These are phyloP conservation scores for Pezicula rhizophila DNA, from an alignment of 2,329 filamentous ascomycete species.

Conservation along the genomic window DNA sequence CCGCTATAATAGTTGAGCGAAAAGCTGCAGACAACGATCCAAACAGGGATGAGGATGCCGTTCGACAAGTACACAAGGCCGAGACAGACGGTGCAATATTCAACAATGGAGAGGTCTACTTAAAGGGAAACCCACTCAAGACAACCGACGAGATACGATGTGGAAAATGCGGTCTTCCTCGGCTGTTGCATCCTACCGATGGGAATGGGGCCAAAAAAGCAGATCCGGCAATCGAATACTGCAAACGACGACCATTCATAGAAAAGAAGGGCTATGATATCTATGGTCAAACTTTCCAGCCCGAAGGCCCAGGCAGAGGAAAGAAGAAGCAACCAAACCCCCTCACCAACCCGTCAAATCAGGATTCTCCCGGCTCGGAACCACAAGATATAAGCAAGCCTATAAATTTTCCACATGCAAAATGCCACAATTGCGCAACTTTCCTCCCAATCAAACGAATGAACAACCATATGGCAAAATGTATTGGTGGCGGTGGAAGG, in stretches of 20 bases:
- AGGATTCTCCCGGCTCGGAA: conserved; percentile 37
- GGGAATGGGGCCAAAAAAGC: conserved; percentile 61
- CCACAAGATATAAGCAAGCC: conserved; percentile 49
- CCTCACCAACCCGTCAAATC: conserved; percentile 38
- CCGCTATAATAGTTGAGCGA: conserved; percentile 60
- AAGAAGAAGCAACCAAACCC: conserved; percentile 75
- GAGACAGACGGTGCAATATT: conserved; percentile 66
- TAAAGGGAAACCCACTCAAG: conserved; percentile 68
- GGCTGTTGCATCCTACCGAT: conserved; percentile 66
- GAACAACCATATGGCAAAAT: conserved; percentile 64
- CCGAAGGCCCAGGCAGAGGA: conserved; percentile 67
- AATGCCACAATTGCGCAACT: conserved; percentile 61
- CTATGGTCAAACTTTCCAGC: conserved; percentile 76
- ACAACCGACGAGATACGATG: conserved; percentile 68
- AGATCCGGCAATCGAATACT: conserved; percentile 66
- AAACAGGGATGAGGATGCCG: conserved; percentile 22
- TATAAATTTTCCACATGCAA: conserved; percentile 58
- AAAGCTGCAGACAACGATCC: conserved; percentile 21
- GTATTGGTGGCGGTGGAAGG: conserved; percentile 59
- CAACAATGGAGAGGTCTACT: conserved; percentile 60
- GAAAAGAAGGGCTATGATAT: conserved; percentile 73
- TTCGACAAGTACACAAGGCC: conserved; percentile 32
- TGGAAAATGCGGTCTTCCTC: conserved; percentile 67
- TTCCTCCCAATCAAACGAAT: conserved; percentile 59
- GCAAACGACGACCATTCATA: conserved; percentile 73